Evolutionary conservation across 2,329 filamentous ascomycete species (phyloP).

Genomic region (Trichoderma harzianum): DNA sequence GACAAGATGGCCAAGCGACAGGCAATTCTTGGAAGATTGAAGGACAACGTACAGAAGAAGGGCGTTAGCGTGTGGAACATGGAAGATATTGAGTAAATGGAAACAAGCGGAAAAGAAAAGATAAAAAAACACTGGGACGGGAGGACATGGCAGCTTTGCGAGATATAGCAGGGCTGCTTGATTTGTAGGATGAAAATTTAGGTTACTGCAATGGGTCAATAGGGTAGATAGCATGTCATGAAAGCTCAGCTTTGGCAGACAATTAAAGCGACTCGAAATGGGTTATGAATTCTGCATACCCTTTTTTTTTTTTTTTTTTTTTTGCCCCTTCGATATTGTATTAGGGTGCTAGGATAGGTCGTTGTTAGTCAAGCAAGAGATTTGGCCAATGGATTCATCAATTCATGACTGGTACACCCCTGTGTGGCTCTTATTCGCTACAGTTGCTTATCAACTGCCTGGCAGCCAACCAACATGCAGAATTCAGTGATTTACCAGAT

Average conservation of each 20-base stretch:
- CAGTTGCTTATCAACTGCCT: background rate
- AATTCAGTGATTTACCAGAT: background rate
- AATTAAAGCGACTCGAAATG: background rate
- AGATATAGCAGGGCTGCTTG: background rate
- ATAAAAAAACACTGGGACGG: background rate
- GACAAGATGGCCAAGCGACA: constrained; percentile 51
- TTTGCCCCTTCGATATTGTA: background rate
- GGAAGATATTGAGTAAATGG: constrained; percentile 46
- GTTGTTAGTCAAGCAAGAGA: background rate
- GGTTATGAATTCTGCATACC: background rate
- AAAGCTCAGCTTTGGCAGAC: background rate
- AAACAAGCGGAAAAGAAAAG: background rate
- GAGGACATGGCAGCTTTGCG: background rate
- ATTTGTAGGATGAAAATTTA: background rate
- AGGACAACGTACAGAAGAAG: constrained; percentile 45
- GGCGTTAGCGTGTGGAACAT: constrained; percentile 50
- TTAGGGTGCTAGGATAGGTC: too few species aligned
- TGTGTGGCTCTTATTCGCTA: background rate
- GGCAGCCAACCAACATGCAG: background rate
- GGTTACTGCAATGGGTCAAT: constrained; percentile 1
- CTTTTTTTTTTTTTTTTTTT: background rate
- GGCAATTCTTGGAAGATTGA: constrained; percentile 51
- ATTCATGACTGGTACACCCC: background rate
- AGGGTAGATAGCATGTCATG: constrained; percentile 10
- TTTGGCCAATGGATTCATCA: background rate